Base-by-base conservation (phyloP, 192 early-diverging fungal species). In the Diversispora epigaea region DNA sequence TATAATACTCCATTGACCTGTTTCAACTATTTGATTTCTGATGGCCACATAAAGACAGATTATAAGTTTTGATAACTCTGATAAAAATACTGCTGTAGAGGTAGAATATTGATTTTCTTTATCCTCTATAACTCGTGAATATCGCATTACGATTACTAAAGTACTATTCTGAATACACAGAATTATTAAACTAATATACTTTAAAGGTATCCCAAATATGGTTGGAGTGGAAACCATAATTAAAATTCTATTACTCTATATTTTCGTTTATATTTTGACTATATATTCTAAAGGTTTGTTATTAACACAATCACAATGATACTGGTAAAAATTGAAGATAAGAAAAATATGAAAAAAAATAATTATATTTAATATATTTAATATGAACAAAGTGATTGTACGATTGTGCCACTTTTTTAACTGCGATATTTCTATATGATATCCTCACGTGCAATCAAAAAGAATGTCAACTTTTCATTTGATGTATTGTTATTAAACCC, bases 1-100 rank as follows among this genome's bases (percentile, higher is more conserved):
- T 19, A 68, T 68, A 7, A 74, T 65, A 39, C 77, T 79, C 15
- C 78, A 80, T 7, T 72, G 56, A 11, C 57, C 78, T 52, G 46
- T 79, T 54, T 65, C 77, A 25, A 52, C 45, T 56, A 81, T 76
- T 44, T 76, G 83, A 57, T 60, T 76, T 32, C 49, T 80, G 68
- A 71, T 77, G 11, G 69, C 80, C 39, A 88, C 66, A 22, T 46
- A 75, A n/a, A 81, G 76, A 68, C 79, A 88, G 19, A 92, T 85
- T 32, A 90, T 19, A 6, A 94, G 79, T 85, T 97, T 98, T 74
- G 89, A 84, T 60, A 94, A 71, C 80, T 97, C 96, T 54, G 89
- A 91, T 78, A 94, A 86, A 50, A 96, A 88, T 40, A 99, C 97
- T 4, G 96, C 96, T 4, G 97, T 99, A 3, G 96, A 94, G 3